Conservation (phyloP, 176 grass and related monocot species). For the Carex kokanica region DNA sequence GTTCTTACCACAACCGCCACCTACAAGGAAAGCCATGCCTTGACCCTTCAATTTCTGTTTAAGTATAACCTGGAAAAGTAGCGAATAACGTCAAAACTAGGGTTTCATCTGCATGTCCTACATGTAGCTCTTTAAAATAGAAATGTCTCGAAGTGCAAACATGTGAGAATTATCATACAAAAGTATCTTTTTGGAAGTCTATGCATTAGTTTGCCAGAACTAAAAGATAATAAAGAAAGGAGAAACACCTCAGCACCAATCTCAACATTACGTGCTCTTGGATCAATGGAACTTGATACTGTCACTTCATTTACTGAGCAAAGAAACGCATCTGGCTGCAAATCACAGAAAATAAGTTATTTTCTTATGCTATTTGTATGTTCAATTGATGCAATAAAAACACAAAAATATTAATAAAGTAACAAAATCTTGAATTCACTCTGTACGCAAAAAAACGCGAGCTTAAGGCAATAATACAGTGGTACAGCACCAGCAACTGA, state of each 20-base stretch:
- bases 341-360: constrained; percentile 19
- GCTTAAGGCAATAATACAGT: not conserved
- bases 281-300: constrained; percentile 59
- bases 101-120: not conserved
- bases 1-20: constrained; percentile 72
- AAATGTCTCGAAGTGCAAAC: not conserved
- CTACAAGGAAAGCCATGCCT: constrained; percentile 89
- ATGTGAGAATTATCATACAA: not conserved
- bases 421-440: not conserved
- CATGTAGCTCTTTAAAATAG: not conserved
- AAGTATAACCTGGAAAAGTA: constrained; percentile 58
- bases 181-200: not conserved
- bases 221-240: not conserved
- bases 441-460: not conserved
- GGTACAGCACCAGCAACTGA: not conserved
- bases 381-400: constrained; percentile 22
- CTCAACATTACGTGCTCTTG: constrained; percentile 62
- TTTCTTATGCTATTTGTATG: not conserved
- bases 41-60: constrained; percentile 95
- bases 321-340: constrained; percentile 77
- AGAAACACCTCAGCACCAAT: constrained; percentile 69
- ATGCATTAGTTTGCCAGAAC: not conserved
- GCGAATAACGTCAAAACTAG: constrained; percentile 8
- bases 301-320: constrained; percentile 82
- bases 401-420: not conserved